phyloP scores from a whole-genome alignment of 2,329 filamentous ascomycete species.

The Epichloe sylvatica region DNA sequence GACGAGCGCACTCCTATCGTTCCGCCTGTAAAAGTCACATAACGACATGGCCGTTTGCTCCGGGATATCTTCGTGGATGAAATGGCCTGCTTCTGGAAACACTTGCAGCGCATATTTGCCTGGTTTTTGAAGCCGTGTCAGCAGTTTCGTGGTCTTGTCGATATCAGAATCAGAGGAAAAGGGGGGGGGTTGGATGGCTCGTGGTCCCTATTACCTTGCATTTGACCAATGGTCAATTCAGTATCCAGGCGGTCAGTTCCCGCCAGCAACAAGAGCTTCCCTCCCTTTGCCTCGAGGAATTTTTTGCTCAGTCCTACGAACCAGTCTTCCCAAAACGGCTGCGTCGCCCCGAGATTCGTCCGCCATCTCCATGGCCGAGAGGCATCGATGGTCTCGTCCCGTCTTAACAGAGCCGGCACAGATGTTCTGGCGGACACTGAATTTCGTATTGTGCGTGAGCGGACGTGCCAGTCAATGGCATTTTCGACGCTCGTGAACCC shows the following conservation, averaged over 20 bases:
- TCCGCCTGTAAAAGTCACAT: constrained; percentile 82
- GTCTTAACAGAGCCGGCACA: constrained; percentile 63
- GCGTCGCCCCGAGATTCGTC: constrained; percentile 70
- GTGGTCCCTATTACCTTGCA: constrained; percentile 54
- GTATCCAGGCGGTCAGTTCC: constrained; percentile 85
- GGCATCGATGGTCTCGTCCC: constrained; percentile 25
- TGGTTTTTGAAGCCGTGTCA: constrained; percentile 12
- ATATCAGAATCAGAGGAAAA: neutral
- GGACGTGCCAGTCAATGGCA: constrained; percentile 87
- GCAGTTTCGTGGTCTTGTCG: constrained; percentile 5
- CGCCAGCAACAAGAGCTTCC: constrained; percentile 72
- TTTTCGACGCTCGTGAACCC: constrained; percentile 65
- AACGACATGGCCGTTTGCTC: constrained; percentile 76
- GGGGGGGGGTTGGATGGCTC: neutral
- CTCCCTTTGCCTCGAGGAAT: constrained; percentile 68
- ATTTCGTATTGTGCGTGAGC: constrained; percentile 77
- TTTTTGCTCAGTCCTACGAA: constrained; percentile 78
- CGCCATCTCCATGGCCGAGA: constrained; percentile 61
- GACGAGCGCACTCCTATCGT: constrained; percentile 72
- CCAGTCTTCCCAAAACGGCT: constrained; percentile 91
- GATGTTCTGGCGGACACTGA: constrained; percentile 70
- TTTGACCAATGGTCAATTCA: constrained; percentile 87
- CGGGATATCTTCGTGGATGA: constrained; percentile 89
- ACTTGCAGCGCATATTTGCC: constrained; percentile 94
- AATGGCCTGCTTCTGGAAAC: constrained; percentile 88